Base-by-base conservation (phyloP, 2,329 filamentous ascomycete species). In the Cladosporium velox region DNA sequence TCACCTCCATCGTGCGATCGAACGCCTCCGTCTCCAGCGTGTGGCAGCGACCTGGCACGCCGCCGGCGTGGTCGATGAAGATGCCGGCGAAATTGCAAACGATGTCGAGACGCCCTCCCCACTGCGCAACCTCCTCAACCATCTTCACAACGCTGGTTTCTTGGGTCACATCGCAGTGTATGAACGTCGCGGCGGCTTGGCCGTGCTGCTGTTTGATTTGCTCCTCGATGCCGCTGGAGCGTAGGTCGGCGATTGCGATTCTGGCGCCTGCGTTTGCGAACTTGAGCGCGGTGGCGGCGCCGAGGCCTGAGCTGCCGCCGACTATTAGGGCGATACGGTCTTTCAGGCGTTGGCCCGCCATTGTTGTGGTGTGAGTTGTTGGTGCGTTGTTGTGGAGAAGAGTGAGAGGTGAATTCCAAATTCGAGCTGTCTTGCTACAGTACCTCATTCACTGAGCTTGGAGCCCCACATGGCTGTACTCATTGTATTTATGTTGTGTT, bases 1-100 rank as follows among this genome's bases (percentile, higher is more conserved):
- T 82, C 24, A 82, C 67, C 2, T 63, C 57, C 65, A 71, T 69
- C 14, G 69, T 69, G 10, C 38, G 41, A 55, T 76, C 73, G 35
- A 72, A 75, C 24, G 69, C 64, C 18, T 70, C 66, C 1, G 68
- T 70, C 8, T 66, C 57, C 24, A 70, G 47, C n/a, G 70, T 68
- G 41, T 75, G 70, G 41, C 59, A 52, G 15, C 67, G 52, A n/a
- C 49, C 49, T 0, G 63, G 55, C 18, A n/a, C 18, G 15, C 47
- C 52, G 11, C 69, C 60, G 12, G 55, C 60, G 1, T 52, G 52
- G 59, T 73, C 69, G 12, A 67, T 38, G 1, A 66, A 69, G 4
- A 72, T 66, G 24, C 73, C 73, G 8, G 71, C 72, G 47, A 70
- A 73, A 65, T 73, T 74, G 60, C 69, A 70, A 10, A 71, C 60